Evolutionary conservation across 805 yeast genomes (phyloP).

Genomic region (Monosporozyma aquatica): DNA sequence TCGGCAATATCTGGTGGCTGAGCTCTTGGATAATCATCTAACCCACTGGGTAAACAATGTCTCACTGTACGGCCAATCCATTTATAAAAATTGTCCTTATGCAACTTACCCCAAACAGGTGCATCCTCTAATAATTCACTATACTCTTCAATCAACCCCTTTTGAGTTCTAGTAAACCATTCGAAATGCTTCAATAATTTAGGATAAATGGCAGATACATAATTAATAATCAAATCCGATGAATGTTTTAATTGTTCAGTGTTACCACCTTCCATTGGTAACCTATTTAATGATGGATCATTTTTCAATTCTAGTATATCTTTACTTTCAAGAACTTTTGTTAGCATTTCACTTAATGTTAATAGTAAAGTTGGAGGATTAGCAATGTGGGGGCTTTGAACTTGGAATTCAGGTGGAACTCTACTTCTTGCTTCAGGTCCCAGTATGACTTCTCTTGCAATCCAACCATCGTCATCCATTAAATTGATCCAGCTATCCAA

Average conservation of each 20-base stretch:
- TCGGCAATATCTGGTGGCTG: conserved; percentile 77
- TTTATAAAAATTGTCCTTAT: conserved; percentile 60
- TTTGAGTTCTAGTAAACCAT: conserved; percentile 77
- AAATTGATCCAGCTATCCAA: conserved; percentile 78
- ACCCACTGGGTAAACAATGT: conserved; percentile 85
- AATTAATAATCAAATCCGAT: conserved; percentile 49
- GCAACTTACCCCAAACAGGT: conserved; percentile 31
- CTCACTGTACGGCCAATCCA: conserved; percentile 88
- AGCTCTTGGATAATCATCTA: conserved; percentile 93
- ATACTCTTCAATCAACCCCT: conserved; percentile 64
- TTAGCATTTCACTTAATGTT: conserved; percentile 50
- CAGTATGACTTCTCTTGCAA: conserved; percentile 88
- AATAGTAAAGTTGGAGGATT: conserved; percentile 93
- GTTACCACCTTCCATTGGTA: conserved; percentile 8
- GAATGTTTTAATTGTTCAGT: conserved; percentile 47
- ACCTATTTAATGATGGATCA: too few relatives aligned
- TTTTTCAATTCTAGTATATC: conserved; percentile 2
- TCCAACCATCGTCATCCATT: conserved; percentile 82
- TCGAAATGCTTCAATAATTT: conserved; percentile 66
- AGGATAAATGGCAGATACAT: conserved; percentile 65
- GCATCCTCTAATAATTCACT: conserved; percentile 32
- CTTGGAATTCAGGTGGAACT: conserved; percentile 76
- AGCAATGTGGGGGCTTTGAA: conserved; percentile 82
- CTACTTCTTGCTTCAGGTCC: conserved; percentile 85
- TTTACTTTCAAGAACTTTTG: conserved; percentile 31